These are phyloP conservation scores for Pseudonitzschia pungens DNA, from an alignment of 108 stramenopile species.

Conservation along the genomic window DNA sequence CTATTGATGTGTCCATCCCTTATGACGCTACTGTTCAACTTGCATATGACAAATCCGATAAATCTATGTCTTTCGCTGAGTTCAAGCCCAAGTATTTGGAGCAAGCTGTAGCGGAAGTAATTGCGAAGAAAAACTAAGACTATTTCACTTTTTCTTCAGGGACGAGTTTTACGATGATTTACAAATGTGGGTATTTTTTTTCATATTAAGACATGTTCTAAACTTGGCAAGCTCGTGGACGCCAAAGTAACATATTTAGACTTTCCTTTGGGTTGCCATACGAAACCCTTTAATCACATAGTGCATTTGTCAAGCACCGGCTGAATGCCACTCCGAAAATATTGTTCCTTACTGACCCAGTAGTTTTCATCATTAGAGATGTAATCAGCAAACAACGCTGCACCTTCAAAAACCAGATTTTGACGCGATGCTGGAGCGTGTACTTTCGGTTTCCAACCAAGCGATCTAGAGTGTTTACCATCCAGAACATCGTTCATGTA, in stretches of 20 bases:
- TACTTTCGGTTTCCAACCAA: slow-evolving; percentile 22
- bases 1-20: slow-evolving; percentile 29
- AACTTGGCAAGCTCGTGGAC: too few relatives aligned
- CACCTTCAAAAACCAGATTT: slow-evolving; percentile 28
- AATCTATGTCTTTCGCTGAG: slow-evolving; percentile 35
- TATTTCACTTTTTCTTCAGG: not conserved
- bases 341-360: slow-evolving; percentile 25
- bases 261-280: too few relatives aligned
- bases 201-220: too few relatives aligned
- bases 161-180: not conserved
- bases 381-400: slow-evolving; percentile 29
- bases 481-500: slow-evolving; percentile 11
- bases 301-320: slow-evolving; percentile 27
- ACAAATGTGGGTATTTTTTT: too few relatives aligned
- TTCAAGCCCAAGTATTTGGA: slow-evolving; percentile 42
- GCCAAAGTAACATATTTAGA: too few relatives aligned
- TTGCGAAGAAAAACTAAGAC: slow-evolving; percentile 26
- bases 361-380: slow-evolving; percentile 13
- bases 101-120: slow-evolving; percentile 40
- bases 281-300: not conserved
- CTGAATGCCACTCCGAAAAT: slow-evolving; percentile 11
- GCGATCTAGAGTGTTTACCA: slow-evolving; percentile 8
- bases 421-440: slow-evolving; percentile 24
- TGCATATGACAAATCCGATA: slow-evolving; percentile 41
- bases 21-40: slow-evolving; percentile 42